Percentiles rank a stretch among this genome's conserved stretches.
These are phyloP conservation scores for Colletotrichum sp. DNA, from an alignment of 2,329 filamentous ascomycete species.

Conservation along the genomic window DNA sequence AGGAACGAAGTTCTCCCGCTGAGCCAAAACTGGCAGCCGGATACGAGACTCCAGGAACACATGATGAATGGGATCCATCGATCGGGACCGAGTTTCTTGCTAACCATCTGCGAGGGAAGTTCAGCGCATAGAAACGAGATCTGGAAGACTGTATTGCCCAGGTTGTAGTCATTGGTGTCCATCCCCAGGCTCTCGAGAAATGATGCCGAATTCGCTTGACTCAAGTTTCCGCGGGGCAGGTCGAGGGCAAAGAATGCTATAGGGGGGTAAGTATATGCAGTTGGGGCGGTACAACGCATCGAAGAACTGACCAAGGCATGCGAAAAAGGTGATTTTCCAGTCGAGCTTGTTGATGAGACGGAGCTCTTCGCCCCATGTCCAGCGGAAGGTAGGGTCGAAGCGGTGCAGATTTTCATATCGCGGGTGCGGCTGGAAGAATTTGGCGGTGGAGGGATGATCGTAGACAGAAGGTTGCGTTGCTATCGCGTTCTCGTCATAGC, in stretches of 20 bases:
- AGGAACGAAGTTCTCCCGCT: conserved; percentile 43
- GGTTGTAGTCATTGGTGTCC: conserved; percentile 51
- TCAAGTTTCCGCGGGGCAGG: conserved; percentile 28
- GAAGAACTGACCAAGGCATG: conserved; percentile 6
- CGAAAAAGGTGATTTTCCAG: conserved; percentile 25
- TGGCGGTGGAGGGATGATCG: conserved; percentile 45
- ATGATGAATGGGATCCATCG: conserved; percentile 34
- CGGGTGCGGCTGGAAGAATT: conserved; percentile 36
- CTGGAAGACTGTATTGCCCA: conserved; percentile 60
- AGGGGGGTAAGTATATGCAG: neutral
- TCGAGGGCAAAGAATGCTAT: conserved; percentile 29
- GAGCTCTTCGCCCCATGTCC: conserved; percentile 37
- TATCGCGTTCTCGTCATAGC: conserved; percentile 26
- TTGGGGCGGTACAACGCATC: accelerated
- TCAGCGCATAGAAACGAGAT: conserved; percentile 62
- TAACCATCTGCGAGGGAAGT: conserved; percentile 65
- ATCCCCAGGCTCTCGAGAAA: conserved; percentile 44
- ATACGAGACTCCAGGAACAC: conserved; percentile 24
- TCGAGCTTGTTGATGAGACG: conserved; percentile 34
- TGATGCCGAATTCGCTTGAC: conserved; percentile 28
- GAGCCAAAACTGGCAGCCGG: conserved; percentile 33
- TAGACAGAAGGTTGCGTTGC: conserved; percentile 50
- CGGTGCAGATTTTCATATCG: conserved; percentile 37
- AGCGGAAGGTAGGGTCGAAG: conserved; percentile 36
- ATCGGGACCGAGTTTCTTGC: conserved; percentile 51